phyloP scores from a whole-genome alignment of 768 basidiomycete genomes.

The Hygrophorus russula region DNA sequence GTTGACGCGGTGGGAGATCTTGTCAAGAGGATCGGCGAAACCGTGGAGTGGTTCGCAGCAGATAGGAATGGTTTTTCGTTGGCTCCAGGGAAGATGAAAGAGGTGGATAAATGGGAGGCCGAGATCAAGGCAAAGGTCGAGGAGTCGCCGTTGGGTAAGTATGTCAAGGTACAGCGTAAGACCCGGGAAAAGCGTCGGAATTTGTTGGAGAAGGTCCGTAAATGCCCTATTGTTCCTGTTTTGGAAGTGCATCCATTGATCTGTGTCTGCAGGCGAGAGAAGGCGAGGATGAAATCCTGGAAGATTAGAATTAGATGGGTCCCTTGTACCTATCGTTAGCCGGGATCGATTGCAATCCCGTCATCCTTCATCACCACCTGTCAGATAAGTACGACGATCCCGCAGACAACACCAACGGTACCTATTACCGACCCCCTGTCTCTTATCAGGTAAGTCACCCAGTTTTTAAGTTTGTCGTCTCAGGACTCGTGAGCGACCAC shows the following conservation, averaged over 20 bases:
- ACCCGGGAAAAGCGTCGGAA: slow-evolving; percentile 61
- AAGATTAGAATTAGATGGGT: slow-evolving; percentile 19
- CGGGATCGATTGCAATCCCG: background rate
- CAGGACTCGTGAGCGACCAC: too few relatives aligned
- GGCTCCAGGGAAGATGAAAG: slow-evolving; percentile 55
- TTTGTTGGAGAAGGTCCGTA: slow-evolving; percentile 61
- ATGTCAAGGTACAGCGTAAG: slow-evolving; percentile 74
- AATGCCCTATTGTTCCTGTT: background rate
- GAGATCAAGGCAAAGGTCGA: slow-evolving; percentile 43
- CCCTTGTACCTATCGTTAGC: background rate
- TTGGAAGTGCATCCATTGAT: background rate
- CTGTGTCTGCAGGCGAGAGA: slow-evolving; percentile 43
- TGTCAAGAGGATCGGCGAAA: slow-evolving; percentile 82
- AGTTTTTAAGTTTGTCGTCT: too few relatives aligned
- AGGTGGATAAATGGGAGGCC: slow-evolving; percentile 68
- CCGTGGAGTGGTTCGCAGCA: slow-evolving; percentile 65
- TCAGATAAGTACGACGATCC: too few relatives aligned
- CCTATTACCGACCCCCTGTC: too few relatives aligned
- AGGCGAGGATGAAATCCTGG: slow-evolving; percentile 61
- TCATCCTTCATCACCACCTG: too few relatives aligned
- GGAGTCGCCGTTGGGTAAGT: slow-evolving; percentile 72
- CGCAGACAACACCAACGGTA: too few relatives aligned
- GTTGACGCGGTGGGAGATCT: slow-evolving; percentile 57
- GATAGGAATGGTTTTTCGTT: slow-evolving; percentile 62
- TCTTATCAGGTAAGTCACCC: too few relatives aligned